These are phyloP conservation scores for Chlamydomonas asymmetrica DNA, from an alignment of 139 green algal genomes.

Conservation along the genomic window DNA sequence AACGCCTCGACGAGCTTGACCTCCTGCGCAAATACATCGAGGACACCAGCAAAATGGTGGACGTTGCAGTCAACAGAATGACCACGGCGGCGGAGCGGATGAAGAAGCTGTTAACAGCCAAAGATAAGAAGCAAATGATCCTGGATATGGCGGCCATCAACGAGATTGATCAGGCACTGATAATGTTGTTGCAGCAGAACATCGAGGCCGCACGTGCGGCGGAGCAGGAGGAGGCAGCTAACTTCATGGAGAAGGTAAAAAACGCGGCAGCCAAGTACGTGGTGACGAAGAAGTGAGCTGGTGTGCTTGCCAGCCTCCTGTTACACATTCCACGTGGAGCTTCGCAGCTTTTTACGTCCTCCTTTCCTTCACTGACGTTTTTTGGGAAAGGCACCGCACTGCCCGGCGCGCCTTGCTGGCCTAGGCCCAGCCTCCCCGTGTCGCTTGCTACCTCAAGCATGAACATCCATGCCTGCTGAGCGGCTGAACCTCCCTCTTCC, in stretches of 20 bases:
- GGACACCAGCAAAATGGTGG: slow-evolving; percentile 64
- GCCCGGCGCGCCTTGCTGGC: neutral
- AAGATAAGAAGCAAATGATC: slow-evolving; percentile 75
- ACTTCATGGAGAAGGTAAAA: slow-evolving; percentile 85
- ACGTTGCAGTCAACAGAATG: slow-evolving; percentile 55
- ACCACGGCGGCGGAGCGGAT: slow-evolving; percentile 61
- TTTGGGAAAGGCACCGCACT: too few species aligned
- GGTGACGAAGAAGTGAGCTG: slow-evolving; percentile 44
- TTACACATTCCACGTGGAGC: too few species aligned
- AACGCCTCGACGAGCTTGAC: slow-evolving; percentile 83
- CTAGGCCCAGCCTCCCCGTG: neutral
- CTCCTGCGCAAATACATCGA: slow-evolving; percentile 77
- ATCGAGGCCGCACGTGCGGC: slow-evolving; percentile 68
- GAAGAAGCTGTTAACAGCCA: slow-evolving; percentile 69
- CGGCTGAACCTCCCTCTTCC: too few species aligned
- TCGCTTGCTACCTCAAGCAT: too few species aligned
- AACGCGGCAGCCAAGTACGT: slow-evolving; percentile 66
- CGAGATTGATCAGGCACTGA: slow-evolving; percentile 75
- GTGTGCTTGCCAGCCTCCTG: too few species aligned
- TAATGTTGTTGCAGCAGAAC: slow-evolving; percentile 85
- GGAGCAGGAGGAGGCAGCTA: slow-evolving; percentile 43
- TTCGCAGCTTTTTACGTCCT: too few species aligned
- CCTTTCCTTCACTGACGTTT: too few species aligned
- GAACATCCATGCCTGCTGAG: too few species aligned
- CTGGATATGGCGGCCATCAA: slow-evolving; percentile 80